phyloP scores from a whole-genome alignment of 768 basidiomycete genomes.

The Lactarius trivialis region DNA sequence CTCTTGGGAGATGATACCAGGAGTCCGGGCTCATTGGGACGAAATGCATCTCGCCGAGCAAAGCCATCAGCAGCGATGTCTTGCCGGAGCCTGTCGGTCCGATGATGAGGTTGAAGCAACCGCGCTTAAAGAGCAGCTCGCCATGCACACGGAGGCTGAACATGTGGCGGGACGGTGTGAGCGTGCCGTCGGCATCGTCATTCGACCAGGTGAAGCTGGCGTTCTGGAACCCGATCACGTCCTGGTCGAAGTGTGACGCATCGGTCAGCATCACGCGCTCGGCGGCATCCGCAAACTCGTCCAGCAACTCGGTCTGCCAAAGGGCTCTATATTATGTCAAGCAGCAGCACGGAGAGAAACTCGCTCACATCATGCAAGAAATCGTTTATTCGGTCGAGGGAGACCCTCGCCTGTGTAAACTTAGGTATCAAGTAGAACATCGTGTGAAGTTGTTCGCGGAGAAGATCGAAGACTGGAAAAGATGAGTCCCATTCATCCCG shows the following conservation, averaged over 20 bases:
- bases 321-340: constrained; percentile 23
- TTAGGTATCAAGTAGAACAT: constrained; percentile 25
- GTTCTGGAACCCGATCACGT: constrained; percentile 44
- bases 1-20: constrained; percentile 64
- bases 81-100: constrained; percentile 57
- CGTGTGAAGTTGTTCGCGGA: constrained; percentile 30
- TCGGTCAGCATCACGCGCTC: constrained; percentile 17
- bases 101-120: constrained; percentile 49
- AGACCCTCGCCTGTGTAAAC: constrained; percentile 32
- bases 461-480: constrained; percentile 35
- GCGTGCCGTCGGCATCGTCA: constrained; percentile 27
- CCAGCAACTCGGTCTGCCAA: constrained; percentile 32
- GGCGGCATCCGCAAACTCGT: constrained; percentile 24
- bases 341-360: neutral
- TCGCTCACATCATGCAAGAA: constrained; percentile 32
- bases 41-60: constrained; percentile 66
- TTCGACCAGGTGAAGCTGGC: constrained; percentile 51
- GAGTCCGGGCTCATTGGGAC: constrained; percentile 44
- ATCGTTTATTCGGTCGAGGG: constrained; percentile 34
- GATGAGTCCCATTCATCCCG: neutral
- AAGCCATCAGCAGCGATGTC: constrained; percentile 59
- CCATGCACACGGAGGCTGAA: constrained; percentile 47
- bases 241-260: constrained; percentile 16
- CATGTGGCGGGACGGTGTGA: constrained; percentile 39
- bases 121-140: constrained; percentile 48